These are phyloP conservation scores for Omphalotus olearius DNA, from an alignment of 1,284 basidiomycete species.

Conservation along the genomic window DNA sequence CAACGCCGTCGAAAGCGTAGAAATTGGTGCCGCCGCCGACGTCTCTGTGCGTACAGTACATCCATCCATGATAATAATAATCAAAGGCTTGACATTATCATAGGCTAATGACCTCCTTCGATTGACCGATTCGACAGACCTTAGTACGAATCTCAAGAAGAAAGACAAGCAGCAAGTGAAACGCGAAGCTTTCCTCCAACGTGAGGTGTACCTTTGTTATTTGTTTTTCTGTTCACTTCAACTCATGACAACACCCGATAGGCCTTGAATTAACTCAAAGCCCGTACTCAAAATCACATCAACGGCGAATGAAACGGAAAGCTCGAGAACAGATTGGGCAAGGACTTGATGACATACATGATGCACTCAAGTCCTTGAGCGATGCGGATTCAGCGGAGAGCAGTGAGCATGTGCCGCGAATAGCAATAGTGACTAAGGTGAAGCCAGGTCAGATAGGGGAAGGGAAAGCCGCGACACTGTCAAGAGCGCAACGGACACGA, in stretches of 20 bases:
- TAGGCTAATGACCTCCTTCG: slow-evolving; percentile 45
- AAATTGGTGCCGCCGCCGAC: slow-evolving; percentile 35
- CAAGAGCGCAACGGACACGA: slow-evolving; percentile 61
- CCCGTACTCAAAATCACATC: slow-evolving; percentile 75
- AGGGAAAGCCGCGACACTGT: slow-evolving; percentile 58
- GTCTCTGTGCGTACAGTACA: slow-evolving; percentile 29
- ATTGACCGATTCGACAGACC: slow-evolving; percentile 22
- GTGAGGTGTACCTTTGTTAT: slow-evolving; percentile 30
- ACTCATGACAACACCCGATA: slow-evolving; percentile 21
- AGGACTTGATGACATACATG: slow-evolving; percentile 55
- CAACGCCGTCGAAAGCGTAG: slow-evolving; percentile 42
- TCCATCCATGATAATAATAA: background rate
- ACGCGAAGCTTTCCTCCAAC: slow-evolving; percentile 63
- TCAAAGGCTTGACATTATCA: background rate
- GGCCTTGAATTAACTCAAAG: slow-evolving; percentile 50
- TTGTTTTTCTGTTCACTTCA: slow-evolving; percentile 4
- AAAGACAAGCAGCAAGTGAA: slow-evolving; percentile 67
- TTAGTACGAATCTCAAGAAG: slow-evolving; percentile 40
- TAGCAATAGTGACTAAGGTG: slow-evolving; percentile 1
- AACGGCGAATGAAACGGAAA: slow-evolving; percentile 66
- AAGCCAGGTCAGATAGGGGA: slow-evolving; percentile 61
- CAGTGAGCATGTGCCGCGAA: background rate
- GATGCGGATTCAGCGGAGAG: slow-evolving; percentile 9
- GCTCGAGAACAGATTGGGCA: slow-evolving; percentile 65
- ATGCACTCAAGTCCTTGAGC: slow-evolving; percentile 34